Evolutionary conservation across 2,329 filamentous ascomycete species (phyloP).

Genomic region (Botrytis squamosa): DNA sequence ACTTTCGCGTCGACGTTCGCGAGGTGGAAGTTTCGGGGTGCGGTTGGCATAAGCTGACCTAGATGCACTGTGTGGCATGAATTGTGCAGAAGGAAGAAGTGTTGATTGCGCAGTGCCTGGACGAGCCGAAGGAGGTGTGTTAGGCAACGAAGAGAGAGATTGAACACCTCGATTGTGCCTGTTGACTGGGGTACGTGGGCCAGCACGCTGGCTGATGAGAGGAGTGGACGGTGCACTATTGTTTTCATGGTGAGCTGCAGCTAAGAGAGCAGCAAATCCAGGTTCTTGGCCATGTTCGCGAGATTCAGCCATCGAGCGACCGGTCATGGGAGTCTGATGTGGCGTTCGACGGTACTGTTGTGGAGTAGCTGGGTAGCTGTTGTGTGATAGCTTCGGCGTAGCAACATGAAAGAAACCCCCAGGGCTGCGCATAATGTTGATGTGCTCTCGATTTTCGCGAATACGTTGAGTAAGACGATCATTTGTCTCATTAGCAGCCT

Average conservation of each 20-base stretch:
- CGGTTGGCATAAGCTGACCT: conserved; percentile 42
- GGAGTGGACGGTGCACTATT: conserved; percentile 74
- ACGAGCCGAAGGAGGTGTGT: conserved; percentile 64
- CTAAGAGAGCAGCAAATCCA: conserved; percentile 70
- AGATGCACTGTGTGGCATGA: conserved; percentile 61
- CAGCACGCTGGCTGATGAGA: conserved; percentile 28
- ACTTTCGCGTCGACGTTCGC: conserved; percentile 65
- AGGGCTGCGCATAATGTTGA: conserved; percentile 74
- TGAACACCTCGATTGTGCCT: conserved; percentile 75
- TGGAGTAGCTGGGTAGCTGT: conserved; percentile 42
- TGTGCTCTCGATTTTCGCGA: conserved; percentile 83
- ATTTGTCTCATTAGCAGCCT: conserved; percentile 71
- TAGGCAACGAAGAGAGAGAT: conserved; percentile 80
- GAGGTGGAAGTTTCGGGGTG: conserved; percentile 32
- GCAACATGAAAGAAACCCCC: conserved; percentile 65
- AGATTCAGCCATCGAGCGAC: conserved; percentile 39
- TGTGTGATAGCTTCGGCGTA: conserved; percentile 50
- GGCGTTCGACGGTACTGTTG: conserved; percentile 48
- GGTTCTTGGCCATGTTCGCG: conserved; percentile 57
- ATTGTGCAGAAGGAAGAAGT: conserved; percentile 61
- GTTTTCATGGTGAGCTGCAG: conserved; percentile 71
- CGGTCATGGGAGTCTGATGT: conserved; percentile 50
- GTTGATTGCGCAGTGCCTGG: conserved; percentile 46
- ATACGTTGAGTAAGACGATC: conserved; percentile 78
- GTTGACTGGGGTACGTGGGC: conserved; percentile 47